These are phyloP conservation scores for Fusarium newnesense DNA, from an alignment of 2,329 filamentous ascomycete species.

Conservation along the genomic window DNA sequence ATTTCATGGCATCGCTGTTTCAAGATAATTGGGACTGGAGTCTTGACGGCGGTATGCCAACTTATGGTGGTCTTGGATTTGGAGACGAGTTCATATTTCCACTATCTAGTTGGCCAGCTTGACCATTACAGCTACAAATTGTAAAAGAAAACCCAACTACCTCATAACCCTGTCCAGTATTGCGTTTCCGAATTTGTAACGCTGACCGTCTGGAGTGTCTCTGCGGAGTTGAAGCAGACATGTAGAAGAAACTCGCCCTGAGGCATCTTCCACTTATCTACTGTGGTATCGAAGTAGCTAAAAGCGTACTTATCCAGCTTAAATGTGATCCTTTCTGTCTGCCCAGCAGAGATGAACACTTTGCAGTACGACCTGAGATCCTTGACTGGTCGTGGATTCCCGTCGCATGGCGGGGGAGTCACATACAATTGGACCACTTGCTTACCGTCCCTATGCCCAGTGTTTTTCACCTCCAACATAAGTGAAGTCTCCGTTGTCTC, in stretches of 20 bases:
- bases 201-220: not conserved
- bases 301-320: constrained; percentile 7
- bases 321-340: not conserved
- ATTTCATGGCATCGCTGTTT: not conserved
- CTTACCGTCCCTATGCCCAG: not conserved
- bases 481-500: not conserved
- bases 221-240: not conserved
- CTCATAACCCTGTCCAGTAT: not conserved
- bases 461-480: not conserved
- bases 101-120: not conserved
- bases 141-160: accelerated
- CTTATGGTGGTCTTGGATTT: not conserved
- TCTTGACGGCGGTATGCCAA: not conserved
- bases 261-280: not conserved
- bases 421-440: not conserved
- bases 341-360: accelerated
- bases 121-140: accelerated
- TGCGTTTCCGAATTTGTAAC: not conserved
- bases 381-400: not conserved
- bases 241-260: not conserved
- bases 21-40: constrained; percentile 11
- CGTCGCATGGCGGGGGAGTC: not conserved
- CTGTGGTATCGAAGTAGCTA: not conserved
- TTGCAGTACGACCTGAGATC: constrained; percentile 1
- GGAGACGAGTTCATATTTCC: constrained; percentile 1